Percentiles rank a stretch among this genome's conserved stretches.
phyloP scores from a whole-genome alignment of 2,329 filamentous ascomycete genomes.

The Colletotrichum salicis region DNA sequence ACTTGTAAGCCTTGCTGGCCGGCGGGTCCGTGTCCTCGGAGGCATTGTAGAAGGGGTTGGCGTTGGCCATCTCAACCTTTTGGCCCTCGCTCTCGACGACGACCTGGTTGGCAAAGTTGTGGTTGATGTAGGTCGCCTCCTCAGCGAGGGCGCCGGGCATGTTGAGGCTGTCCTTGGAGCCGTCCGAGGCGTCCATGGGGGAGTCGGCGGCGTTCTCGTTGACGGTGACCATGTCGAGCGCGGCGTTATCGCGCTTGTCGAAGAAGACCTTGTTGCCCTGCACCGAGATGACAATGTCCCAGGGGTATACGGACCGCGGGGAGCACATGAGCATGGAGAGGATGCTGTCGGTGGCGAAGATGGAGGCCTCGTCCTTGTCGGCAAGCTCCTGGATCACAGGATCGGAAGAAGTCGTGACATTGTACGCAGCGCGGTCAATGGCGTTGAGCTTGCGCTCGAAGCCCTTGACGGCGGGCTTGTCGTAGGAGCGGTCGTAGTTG shows the following conservation, averaged over 20 bases:
- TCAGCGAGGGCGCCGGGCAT: conserved; percentile 91
- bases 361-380: conserved; percentile 93
- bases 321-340: conserved; percentile 99
- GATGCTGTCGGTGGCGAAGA: conserved; percentile 97
- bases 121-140: conserved; percentile 99
- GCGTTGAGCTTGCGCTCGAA: conserved; percentile 88
- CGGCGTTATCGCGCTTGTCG: conserved; percentile 96
- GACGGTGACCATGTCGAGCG: conserved; percentile 96
- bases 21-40: conserved; percentile 92
- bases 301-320: conserved; percentile 95
- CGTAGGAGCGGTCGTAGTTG: conserved; percentile 96
- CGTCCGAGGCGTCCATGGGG: conserved; percentile 89
- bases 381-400: conserved; percentile 97
- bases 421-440: conserved; percentile 95
- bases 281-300: conserved; percentile 94
- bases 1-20: conserved; percentile 98
- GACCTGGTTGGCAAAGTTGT: conserved; percentile 98
- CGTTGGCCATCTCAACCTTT: conserved; percentile 85
- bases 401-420: conserved; percentile 95
- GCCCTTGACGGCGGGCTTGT: conserved; percentile 91
- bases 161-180: conserved; percentile 94
- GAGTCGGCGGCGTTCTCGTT: conserved; percentile 98
- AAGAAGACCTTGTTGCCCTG: conserved; percentile 98
- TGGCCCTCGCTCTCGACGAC: conserved; percentile 82
- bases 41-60: conserved; percentile 97